Percentiles rank a stretch among this genome's conserved stretches.
Evolutionary conservation across 768 basidiomycete species (phyloP).

Genomic region (Clathrus columnatus): DNA sequence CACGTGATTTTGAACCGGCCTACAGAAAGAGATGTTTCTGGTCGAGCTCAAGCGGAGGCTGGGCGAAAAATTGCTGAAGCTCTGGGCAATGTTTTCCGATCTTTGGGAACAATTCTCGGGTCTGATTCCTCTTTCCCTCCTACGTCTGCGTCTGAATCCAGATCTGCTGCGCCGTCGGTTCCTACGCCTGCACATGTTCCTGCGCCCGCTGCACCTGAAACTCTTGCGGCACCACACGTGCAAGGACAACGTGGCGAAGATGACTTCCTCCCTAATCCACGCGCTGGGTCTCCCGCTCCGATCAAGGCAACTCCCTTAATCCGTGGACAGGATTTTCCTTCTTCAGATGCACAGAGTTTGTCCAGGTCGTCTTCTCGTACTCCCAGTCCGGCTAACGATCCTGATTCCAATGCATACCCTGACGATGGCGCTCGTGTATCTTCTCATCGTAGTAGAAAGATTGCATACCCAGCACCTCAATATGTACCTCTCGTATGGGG

Average conservation of each 20-base stretch:
- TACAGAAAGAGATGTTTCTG: constrained; percentile 35
- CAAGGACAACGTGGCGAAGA: neutral
- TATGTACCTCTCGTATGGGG: neutral
- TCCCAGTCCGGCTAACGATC: neutral
- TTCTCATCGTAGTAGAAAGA: neutral
- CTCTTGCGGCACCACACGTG: constrained; percentile 10
- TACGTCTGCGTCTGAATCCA: neutral
- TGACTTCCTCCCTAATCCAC: constrained; percentile 9
- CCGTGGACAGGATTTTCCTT: neutral
- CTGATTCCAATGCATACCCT: neutral
- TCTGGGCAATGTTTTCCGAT: constrained; percentile 47
- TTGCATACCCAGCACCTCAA: neutral
- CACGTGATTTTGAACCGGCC: constrained; percentile 24
- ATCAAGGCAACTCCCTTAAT: neutral
- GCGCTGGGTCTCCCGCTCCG: neutral
- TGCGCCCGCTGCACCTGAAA: constrained; percentile 9
- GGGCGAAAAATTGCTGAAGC: constrained; percentile 54
- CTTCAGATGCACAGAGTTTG: neutral
- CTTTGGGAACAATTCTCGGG: constrained; percentile 31
- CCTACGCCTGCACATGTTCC: constrained; percentile 15
- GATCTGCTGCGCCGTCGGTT: neutral
- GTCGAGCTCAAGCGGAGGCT: constrained; percentile 54
- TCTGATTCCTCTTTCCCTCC: neutral
- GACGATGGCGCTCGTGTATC: neutral
- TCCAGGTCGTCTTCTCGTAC: neutral